phyloP scores from a whole-genome alignment of 192 early-diverging fungal species.

The Allomyces macrogynus region DNA sequence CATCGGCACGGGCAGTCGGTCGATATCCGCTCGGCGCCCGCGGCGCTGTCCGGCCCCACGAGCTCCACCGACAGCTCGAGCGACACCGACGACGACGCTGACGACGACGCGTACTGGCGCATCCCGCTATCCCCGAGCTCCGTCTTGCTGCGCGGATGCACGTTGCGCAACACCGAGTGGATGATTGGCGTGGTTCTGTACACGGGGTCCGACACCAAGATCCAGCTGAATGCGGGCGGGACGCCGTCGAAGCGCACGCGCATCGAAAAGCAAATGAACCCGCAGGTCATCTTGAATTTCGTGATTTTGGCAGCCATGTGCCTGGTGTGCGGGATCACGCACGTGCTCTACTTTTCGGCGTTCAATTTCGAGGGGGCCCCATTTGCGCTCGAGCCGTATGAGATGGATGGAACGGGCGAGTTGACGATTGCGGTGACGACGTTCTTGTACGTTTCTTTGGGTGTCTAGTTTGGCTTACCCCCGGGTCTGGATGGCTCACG shows the following conservation, averaged over 20 bases:
- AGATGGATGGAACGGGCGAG: neutral
- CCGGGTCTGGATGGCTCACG: constrained; percentile 14
- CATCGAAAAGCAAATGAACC: constrained; percentile 83
- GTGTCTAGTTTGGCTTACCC: too few relatives aligned
- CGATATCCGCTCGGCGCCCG: neutral
- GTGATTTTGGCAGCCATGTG: constrained; percentile 51
- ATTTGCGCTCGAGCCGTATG: neutral
- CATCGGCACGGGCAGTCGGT: neutral
- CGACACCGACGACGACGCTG: neutral
- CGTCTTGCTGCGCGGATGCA: constrained; percentile 75
- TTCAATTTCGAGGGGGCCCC: neutral
- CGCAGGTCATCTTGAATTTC: constrained; percentile 67
- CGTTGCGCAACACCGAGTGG: constrained; percentile 79
- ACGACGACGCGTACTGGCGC: constrained; percentile 11
- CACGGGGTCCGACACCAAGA: constrained; percentile 84
- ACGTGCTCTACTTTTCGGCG: constrained; percentile 30
- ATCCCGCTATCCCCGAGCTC: constrained; percentile 50
- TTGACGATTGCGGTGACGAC: neutral
- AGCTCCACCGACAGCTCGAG: neutral
- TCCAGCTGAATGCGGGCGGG: constrained; percentile 81
- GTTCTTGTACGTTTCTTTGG: neutral
- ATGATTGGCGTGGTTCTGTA: constrained; percentile 71
- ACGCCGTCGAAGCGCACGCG: constrained; percentile 82
- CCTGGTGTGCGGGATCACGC: constrained; percentile 40
- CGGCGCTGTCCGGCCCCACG: neutral